Evolutionary conservation across 2,329 filamentous ascomycete species (phyloP), one percentile per base, ranked within the genome.

Genomic region (Niveomyces coronatus): DNA sequence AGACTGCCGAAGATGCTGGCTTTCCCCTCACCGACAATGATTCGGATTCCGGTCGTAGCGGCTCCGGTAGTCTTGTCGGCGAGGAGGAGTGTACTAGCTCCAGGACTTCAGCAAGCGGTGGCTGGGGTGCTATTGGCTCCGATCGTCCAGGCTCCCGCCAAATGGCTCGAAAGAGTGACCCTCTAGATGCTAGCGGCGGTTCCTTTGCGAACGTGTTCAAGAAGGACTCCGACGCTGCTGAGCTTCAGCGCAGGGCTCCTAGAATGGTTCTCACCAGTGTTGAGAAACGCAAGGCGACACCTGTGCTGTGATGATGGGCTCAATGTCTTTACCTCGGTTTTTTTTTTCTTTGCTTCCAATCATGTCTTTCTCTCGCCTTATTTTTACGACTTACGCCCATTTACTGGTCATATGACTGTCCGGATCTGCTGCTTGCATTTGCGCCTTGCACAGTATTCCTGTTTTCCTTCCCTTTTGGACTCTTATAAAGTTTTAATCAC

Each of bases 181-280:
- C 71, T 54, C 82, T 77, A 52, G 70, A 79, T 44, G 36, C 38
- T 40, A 58, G 66, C 58, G 54, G 71, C 67, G 59, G 76, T 44
- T 85, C 78, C 54, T 81, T 80, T 53, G 76, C 76, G 42, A 74
- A 74, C 39, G 70, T 79, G 18, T 78, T 80, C 55, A 80, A 79
- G 67, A 72, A 76, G 54, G 60, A 52, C 26, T 61, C 73, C 45
- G 70, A 77, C 50, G 65, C 64, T 29, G 60, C 62, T 36, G 70
- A 74, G 46, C 69, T 72, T 42, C 78, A 85, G 62, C 85, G 86
- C 62, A 88, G 82, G 68, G 83, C 82, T 49, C 82, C 86, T 38
- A 82, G 87, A 70, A 76, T 94, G 55, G 82, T 95, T 48, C 73
- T 95, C 48, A 88, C 84, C 48, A 88, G 80, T 58, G 82, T 79